phyloP scores from a whole-genome alignment of 202 grass and related monocot species.

The Zizania palustris region DNA sequence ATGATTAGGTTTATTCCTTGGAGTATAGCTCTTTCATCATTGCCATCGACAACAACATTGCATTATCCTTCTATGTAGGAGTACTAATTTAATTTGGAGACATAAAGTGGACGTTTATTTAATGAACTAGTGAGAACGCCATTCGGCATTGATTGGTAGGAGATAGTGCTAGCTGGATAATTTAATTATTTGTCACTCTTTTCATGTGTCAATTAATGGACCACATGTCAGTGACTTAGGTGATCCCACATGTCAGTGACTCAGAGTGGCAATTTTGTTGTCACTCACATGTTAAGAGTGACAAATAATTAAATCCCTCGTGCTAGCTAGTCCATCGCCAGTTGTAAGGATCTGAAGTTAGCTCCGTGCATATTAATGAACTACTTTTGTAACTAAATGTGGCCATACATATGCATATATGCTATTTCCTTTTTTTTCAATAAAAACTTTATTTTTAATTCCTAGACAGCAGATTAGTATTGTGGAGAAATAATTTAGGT shows the following conservation, averaged over 20 bases:
- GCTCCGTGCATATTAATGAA: neutral
- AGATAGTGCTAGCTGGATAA: neutral
- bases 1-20: constrained; percentile 1
- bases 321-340: neutral
- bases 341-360: constrained; percentile 9
- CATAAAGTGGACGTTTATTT: neutral
- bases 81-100: neutral
- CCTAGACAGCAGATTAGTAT: no score
- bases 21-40: neutral
- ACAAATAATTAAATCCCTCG: no score
- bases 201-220: no score
- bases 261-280: no score
- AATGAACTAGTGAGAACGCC: neutral
- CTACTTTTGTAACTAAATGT: constrained; percentile 17
- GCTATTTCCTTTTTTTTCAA: neutral
- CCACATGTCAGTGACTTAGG: no score
- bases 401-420: constrained; percentile 2
- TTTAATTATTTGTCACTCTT: no score
- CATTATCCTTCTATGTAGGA: neutral
- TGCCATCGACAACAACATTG: constrained; percentile 5
- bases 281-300: no score
- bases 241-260: no score
- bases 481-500: no score
- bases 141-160: neutral
- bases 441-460: no score